Percentiles rank a stretch among this genome's conserved stretches.
phyloP scores from a whole-genome alignment of 345 rosid genomes.

The Rhizophora apiculata region DNA sequence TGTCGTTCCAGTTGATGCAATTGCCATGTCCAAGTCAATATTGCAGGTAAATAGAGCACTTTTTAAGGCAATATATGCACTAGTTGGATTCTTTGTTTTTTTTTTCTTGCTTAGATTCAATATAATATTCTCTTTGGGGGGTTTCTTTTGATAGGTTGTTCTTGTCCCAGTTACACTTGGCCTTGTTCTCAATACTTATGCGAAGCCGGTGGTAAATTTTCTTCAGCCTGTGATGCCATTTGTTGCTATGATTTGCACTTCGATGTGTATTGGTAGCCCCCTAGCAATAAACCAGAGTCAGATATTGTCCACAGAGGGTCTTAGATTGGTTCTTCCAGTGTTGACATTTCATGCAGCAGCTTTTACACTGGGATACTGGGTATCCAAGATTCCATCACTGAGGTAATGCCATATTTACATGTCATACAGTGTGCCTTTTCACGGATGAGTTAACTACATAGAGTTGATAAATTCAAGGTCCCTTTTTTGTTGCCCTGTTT shows the following conservation, averaged over 20 bases:
- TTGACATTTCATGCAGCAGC: constrained; percentile 74
- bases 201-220: constrained; percentile 66
- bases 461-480: neutral
- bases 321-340: constrained; percentile 69
- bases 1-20: constrained; percentile 89
- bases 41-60: constrained; percentile 55
- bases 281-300: constrained; percentile 76
- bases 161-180: constrained; percentile 84
- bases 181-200: constrained; percentile 75
- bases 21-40: constrained; percentile 94
- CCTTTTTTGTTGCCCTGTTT: constrained; percentile 4
- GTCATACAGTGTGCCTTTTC: neutral
- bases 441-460: neutral
- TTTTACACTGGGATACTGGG: constrained; percentile 81
- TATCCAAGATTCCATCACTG: constrained; percentile 66
- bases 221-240: constrained; percentile 84
- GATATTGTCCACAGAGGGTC: constrained; percentile 69
- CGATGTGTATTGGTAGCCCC: constrained; percentile 92
- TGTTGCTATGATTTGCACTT: constrained; percentile 89
- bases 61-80: neutral
- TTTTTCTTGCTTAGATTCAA: constrained; percentile 5
- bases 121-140: constrained; percentile 4
- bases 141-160: constrained; percentile 57
- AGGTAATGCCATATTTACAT: constrained; percentile 43
- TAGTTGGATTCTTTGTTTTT: neutral